A percentile compares a stretch with the other conserved stretches of the same genome.
Evolutionary conservation across 805 yeast species (phyloP).

Genomic region (Hanseniaspora clermontiae): DNA sequence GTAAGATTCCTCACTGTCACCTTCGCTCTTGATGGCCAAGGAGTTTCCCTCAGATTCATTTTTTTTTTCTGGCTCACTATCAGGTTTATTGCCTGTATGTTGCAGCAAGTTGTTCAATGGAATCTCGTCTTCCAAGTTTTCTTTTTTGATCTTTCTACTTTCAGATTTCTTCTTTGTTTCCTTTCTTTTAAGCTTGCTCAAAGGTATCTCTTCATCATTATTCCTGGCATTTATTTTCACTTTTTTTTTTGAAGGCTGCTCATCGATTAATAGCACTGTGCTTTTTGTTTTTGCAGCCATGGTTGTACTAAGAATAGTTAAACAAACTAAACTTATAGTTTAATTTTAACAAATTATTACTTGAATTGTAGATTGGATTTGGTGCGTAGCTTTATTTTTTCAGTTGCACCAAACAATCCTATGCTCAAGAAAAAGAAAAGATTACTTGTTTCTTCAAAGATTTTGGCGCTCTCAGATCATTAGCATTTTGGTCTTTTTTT

Average conservation of each 20-base stretch:
- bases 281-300: background rate
- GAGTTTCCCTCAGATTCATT: slow-evolving; percentile 32
- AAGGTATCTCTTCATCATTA: slow-evolving; percentile 13
- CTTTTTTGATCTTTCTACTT: slow-evolving; percentile 16
- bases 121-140: slow-evolving; percentile 19
- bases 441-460: no score
- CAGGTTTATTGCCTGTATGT: slow-evolving; percentile 18
- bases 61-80: slow-evolving; percentile 17
- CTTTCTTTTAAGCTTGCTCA: slow-evolving; percentile 8
- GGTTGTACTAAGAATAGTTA: background rate
- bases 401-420: no score
- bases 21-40: slow-evolving; percentile 33
- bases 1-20: slow-evolving; percentile 11
- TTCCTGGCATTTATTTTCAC: slow-evolving; percentile 6
- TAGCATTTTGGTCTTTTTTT: no score
- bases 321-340: no score
- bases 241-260: slow-evolving; percentile 1
- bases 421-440: no score
- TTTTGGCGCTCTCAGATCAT: no score
- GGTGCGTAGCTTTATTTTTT: no score
- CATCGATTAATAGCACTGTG: background rate
- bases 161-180: slow-evolving; percentile 6
- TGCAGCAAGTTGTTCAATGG: slow-evolving; percentile 9
- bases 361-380: no score
- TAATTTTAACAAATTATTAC: no score